phyloP scores from a whole-genome alignment of 1,139 yeast genomes.

The Casaregolazyma lundiana region DNA sequence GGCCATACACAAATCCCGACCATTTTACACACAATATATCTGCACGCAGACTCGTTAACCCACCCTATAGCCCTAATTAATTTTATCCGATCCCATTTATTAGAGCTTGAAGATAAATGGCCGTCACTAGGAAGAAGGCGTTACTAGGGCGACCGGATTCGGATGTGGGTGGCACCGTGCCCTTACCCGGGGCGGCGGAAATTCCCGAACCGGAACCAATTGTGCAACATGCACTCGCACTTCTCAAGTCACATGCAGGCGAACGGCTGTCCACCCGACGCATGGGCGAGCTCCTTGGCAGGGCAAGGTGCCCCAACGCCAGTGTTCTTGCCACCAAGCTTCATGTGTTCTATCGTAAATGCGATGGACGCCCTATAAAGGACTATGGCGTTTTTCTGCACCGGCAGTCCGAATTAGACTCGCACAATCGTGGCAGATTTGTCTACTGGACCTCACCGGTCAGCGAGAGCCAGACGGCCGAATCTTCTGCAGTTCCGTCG shows the following conservation, averaged over 20 bases:
- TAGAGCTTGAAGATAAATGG: not conserved
- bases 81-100: not conserved
- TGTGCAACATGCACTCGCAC: not conserved
- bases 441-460: slow-evolving; percentile 5
- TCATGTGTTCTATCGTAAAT: slow-evolving; percentile 4
- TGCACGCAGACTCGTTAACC: not conserved
- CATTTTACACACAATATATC: not conserved
- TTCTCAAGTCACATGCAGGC: not conserved
- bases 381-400: not conserved
- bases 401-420: not conserved
- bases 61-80: not conserved
- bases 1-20: not conserved
- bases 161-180: not conserved
- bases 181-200: not conserved
- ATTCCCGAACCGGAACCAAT: not conserved
- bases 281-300: slow-evolving; percentile 4
- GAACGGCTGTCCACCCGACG: slow-evolving; percentile 1
- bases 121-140: not conserved
- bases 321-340: slow-evolving; percentile 8
- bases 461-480: too few relatives aligned
- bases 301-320: slow-evolving; percentile 5
- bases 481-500: not conserved
- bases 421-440: slow-evolving; percentile 3
- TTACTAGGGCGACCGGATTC: not conserved
- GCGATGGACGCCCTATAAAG: slow-evolving; percentile 1